Evolutionary conservation across 108 stramenopile species (phyloP), one percentile per base, ranked within the genome.

Genomic region (Cylindrotheca fusiformis): DNA sequence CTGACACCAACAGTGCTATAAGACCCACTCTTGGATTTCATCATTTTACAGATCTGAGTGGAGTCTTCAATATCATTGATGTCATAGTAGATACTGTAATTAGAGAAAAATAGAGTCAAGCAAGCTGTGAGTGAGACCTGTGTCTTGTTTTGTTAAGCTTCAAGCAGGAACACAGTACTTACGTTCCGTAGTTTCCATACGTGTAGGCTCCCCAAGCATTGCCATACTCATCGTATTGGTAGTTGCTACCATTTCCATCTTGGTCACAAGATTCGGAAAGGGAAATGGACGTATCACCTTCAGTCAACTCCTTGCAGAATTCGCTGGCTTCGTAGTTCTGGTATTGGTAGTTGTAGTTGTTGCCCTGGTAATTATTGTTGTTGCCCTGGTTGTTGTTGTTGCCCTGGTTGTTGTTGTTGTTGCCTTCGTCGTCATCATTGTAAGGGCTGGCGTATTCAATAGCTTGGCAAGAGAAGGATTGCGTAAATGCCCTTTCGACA

Each of bases 401-500:
- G 47, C 62, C 44, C 18, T 65, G 23, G 6, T 67, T 24, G n/a
- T 67, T 14, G 36, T 41, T 32, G 19, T 55, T 32, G 27, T 64
- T 50, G 45, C 50, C 44, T 1, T 65, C 51, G 4, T 67, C 58
- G 31, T 77, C 48, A 5, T 73, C 33, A 12, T 66, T 59, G 41
- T 72, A 57, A 26, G 31, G 26, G 60, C 61, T 60, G 32, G 60
- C 68, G 46, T 64, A 69, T 20, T 55, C 21, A 49, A 49, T 59
- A 1, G 68, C 67, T 21, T 53, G 31, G 49, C 67, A 68, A 47
- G 49, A 62, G 57, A 63, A 58, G 48, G 52, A 50, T 41, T 60
- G 57, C 48, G 48, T 63, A 62, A 75, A 75, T 24, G 60, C 59
- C 51, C 63, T 60, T 24, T 68, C 67, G 25, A 75, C 59, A 49